Evolutionary conservation across 75 land plant species (phyloP), one percentile per base, ranked within the genome.

Genomic region (Pinus taeda): DNA sequence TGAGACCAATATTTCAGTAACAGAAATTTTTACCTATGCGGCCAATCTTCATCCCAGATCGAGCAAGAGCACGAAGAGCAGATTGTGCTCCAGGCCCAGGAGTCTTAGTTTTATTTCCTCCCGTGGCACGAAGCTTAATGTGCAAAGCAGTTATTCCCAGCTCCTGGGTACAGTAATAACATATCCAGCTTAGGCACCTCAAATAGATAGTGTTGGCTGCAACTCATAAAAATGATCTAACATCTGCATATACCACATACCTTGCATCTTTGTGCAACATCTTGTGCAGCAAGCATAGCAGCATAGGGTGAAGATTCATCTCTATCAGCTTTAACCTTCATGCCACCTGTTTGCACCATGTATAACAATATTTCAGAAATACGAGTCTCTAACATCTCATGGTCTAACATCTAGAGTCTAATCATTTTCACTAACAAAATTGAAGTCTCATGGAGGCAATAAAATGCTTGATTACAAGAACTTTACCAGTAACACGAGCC

Each of bases 251-350:
- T 49, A 49, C 11, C 5, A 20, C 22, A 26, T 21, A 85, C 90
- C 90, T 90, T 90, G 90, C 92, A 90, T 75, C 82, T 79, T 55
- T 76, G 79, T 12, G 93, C 83, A 59, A 91, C 93, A 80, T 91
- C 93, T 72, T 91, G 93, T 7, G 93, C 93, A 14, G 93, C 93
- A 86, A 91, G 93, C 93, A 91, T 91, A 53, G 93, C 91, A 57
- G 93, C 93, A 82, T 91, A 91, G 18, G 93, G 93, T 5, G 93
- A 91, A 49, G 93, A 80, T 77, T 91, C 93, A 81, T 89, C 90
- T 56, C 90, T 74, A 65, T 89, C 90, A 14, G 90, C 90, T 72
- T 88, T 88, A 57, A 88, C 90, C 83, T 88, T 88, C 90, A 88
- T 88, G 56, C 90, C 90, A 70, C 90, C 90, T 88, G 77, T 12